These are phyloP conservation scores for Geranium incanum DNA, from an alignment of 441 rosid genomes.

Conservation along the genomic window DNA sequence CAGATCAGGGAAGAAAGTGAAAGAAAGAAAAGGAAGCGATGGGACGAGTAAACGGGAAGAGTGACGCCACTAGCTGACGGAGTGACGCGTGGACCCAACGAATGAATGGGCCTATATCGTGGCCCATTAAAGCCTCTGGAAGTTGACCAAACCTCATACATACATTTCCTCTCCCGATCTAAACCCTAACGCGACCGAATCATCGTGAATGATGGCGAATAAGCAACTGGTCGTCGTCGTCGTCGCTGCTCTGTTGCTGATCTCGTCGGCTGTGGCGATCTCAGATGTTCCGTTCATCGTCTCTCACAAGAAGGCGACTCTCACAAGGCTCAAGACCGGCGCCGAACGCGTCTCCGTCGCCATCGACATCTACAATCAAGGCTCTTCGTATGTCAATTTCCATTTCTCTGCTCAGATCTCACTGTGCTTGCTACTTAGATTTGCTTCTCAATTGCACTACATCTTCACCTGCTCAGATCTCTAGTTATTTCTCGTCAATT, in stretches of 20 bases:
- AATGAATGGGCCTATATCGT: no score
- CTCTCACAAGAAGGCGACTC: slow-evolving; percentile 29
- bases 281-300: slow-evolving; percentile 25
- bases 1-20: slow-evolving; percentile 28
- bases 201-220: slow-evolving; percentile 19
- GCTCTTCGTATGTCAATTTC: slow-evolving; percentile 20
- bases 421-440: background rate
- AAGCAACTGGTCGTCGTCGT: slow-evolving; percentile 2
- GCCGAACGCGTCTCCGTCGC: slow-evolving; percentile 27
- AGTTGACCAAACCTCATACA: no score
- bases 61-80: slow-evolving; percentile 1
- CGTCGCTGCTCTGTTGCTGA: slow-evolving; percentile 13
- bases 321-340: slow-evolving; percentile 28
- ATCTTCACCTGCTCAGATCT: background rate
- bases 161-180: background rate
- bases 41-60: background rate
- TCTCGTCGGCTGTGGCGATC: slow-evolving; percentile 16
- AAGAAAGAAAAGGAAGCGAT: background rate
- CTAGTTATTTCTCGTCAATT: no score
- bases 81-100: background rate
- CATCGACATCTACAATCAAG: slow-evolving; percentile 28
- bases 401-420: background rate
- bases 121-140: no score
- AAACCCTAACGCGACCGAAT: background rate
- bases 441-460: background rate